Evolutionary conservation across 352 stramenopile species (phyloP).

Genomic region (Globisporangium paroecandrum): DNA sequence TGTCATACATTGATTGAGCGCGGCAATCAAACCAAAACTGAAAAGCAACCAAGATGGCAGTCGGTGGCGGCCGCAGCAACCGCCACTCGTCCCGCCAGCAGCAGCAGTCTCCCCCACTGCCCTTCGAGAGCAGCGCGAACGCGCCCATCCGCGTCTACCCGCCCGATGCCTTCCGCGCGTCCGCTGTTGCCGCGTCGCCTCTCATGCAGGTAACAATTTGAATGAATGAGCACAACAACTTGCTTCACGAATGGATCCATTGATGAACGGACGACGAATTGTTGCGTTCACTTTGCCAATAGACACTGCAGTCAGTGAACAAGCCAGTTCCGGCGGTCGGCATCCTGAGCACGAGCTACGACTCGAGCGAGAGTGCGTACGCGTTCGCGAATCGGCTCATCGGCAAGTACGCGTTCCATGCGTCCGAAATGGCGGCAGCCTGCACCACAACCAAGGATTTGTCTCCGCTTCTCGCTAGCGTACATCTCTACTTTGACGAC

Average conservation of each 20-base stretch:
- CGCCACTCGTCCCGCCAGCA: slow-evolving; percentile 8
- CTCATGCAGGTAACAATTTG: slow-evolving; percentile 13
- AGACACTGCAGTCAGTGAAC: slow-evolving; percentile 37
- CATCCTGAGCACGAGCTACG: slow-evolving; percentile 37
- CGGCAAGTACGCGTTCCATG: slow-evolving; percentile 47
- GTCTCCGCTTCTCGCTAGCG: slow-evolving; percentile 24
- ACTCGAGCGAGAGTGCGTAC: slow-evolving; percentile 30
- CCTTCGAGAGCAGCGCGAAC: slow-evolving; percentile 35
- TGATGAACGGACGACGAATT: background rate
- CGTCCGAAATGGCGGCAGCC: slow-evolving; percentile 14
- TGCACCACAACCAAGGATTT: slow-evolving; percentile 17
- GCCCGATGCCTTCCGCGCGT: slow-evolving; percentile 20
- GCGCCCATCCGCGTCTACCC: slow-evolving; percentile 63
- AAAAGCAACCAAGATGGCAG: background rate
- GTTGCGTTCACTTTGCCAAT: slow-evolving; percentile 14
- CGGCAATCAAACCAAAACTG: background rate
- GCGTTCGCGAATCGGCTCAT: slow-evolving; percentile 66
- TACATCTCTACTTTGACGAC: slow-evolving; percentile 64
- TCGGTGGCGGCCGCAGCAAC: slow-evolving; percentile 4
- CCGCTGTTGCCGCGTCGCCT: slow-evolving; percentile 13
- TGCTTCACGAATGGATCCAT: no score
- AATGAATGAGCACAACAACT: background rate
- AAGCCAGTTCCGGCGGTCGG: slow-evolving; percentile 47
- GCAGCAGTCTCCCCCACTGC: slow-evolving; percentile 13
- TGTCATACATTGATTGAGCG: no score